A percentile compares a stretch with the other conserved stretches of the same genome.
Conservation (phyloP, 2,329 filamentous ascomycete genomes). For the Alternaria alternata region DNA sequence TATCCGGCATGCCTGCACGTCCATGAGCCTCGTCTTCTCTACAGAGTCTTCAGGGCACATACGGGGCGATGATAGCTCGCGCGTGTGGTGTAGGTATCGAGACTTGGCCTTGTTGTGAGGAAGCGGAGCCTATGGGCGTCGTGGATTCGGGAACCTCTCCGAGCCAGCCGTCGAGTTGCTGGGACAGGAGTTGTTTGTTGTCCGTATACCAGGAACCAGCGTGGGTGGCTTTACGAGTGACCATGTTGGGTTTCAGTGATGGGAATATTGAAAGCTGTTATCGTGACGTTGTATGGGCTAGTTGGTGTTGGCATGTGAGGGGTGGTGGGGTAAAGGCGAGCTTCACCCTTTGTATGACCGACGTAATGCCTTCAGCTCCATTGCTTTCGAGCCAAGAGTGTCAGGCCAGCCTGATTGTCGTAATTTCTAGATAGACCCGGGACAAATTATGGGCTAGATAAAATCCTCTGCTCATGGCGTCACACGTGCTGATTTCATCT, state of each 20-base stretch:
- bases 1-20: slow-evolving; percentile 86
- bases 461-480: not conserved
- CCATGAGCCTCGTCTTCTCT: slow-evolving; percentile 35
- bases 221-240: slow-evolving; percentile 70
- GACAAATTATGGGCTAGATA: not conserved
- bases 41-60: slow-evolving; percentile 52
- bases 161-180: slow-evolving; percentile 79
- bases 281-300: slow-evolving; percentile 2
- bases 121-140: slow-evolving; percentile 63
- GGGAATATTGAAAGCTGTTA: not conserved
- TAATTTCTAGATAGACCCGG: too few species aligned
- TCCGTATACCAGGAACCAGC: slow-evolving; percentile 88
- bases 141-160: slow-evolving; percentile 72
- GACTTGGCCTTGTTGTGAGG: slow-evolving; percentile 47
- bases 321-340: slow-evolving; percentile 11
- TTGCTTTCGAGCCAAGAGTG: not conserved
- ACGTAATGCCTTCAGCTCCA: slow-evolving; percentile 9
- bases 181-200: slow-evolving; percentile 65
- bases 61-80: slow-evolving; percentile 92
- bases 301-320: slow-evolving; percentile 7
- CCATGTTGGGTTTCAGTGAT: slow-evolving; percentile 33
- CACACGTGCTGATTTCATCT: not conserved
- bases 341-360: slow-evolving; percentile 8
- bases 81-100: slow-evolving; percentile 75
- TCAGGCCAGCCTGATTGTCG: not conserved